These are phyloP conservation scores for Xylona heveae DNA, from an alignment of 495 filamentous ascomycete species.

Conservation along the genomic window DNA sequence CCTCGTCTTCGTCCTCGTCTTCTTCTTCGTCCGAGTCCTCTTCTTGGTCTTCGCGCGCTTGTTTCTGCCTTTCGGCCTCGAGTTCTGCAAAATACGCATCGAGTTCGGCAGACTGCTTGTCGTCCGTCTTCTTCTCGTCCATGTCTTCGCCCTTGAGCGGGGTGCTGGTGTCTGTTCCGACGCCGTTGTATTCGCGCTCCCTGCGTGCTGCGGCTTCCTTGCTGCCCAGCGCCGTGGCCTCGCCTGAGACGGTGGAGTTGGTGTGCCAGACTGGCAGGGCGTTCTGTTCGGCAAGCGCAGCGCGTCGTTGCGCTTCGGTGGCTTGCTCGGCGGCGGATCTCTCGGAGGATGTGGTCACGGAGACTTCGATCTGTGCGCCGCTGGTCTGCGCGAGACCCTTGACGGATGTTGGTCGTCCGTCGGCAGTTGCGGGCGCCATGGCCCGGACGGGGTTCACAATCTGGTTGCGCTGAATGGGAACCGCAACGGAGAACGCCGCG, in stretches of 20 bases:
- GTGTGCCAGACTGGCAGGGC: conserved; percentile 78
- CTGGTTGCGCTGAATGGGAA: conserved; percentile 36
- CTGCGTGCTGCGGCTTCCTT: conserved; percentile 15
- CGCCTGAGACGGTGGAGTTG: conserved; percentile 51
- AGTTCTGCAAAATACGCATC: conserved; percentile 30
- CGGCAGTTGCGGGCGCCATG: conserved; percentile 22
- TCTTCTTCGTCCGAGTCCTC: conserved; percentile 27
- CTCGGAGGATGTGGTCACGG: conserved; percentile 50
- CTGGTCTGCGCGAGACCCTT: conserved; percentile 45
- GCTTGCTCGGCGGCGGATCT: conserved; percentile 53
- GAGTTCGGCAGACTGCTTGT: conserved; percentile 28
- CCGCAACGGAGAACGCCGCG: conserved; percentile 37
- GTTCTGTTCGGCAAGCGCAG: conserved; percentile 61
- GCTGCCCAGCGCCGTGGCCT: conserved; percentile 10
- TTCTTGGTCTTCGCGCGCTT: conserved; percentile 19
- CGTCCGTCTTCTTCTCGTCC: conserved; percentile 10
- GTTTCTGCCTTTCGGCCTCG: conserved; percentile 27
- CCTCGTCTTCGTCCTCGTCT: conserved; percentile 27
- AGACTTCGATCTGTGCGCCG: conserved; percentile 53
- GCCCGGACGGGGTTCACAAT: conserved; percentile 34
- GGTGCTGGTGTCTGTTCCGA: conserved; percentile 8
- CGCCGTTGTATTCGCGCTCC: conserved; percentile 6
- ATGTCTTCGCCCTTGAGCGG: conserved; percentile 18
- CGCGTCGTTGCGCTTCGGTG: conserved; percentile 50
- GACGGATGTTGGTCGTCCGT: conserved; percentile 38